These are phyloP conservation scores for Artemisia tridentata DNA, from an alignment of 129 eudicot species.

Conservation along the genomic window DNA sequence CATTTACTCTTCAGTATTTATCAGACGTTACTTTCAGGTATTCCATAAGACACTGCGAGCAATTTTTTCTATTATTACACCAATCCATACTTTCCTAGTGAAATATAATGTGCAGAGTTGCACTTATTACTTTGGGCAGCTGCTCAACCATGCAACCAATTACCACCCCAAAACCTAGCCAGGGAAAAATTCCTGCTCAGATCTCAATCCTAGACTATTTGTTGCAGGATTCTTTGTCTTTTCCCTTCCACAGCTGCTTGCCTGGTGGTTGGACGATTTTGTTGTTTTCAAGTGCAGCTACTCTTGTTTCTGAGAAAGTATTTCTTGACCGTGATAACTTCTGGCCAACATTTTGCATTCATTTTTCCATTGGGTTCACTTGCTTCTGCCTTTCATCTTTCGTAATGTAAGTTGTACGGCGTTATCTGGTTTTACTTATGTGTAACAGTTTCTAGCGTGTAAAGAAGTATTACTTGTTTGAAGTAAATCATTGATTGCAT, in stretches of 20 bases:
- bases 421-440: constrained; percentile 5
- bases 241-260: constrained; percentile 74
- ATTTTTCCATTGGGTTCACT: constrained; percentile 57
- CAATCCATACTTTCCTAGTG: constrained; percentile 1
- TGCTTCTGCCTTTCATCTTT: constrained; percentile 64
- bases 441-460: not conserved
- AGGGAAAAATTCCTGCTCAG: not conserved
- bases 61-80: constrained; percentile 9
- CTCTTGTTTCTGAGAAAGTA: constrained; percentile 65
- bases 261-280: constrained; percentile 78
- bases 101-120: constrained; percentile 11
- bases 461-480: constrained; percentile 6
- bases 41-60: not conserved
- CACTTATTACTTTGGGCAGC: constrained; percentile 2
- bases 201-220: too few species aligned
- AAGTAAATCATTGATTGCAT: constrained; percentile 12
- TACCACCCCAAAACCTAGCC: constrained; percentile 1
- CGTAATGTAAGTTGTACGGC: constrained; percentile 62
- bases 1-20: constrained; percentile 72
- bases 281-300: constrained; percentile 56
- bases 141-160: constrained; percentile 19
- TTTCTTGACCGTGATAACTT: constrained; percentile 65
- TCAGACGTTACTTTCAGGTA: constrained; percentile 90
- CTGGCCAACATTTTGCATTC: constrained; percentile 72
- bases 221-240: constrained; percentile 66